Percentiles rank a stretch among this genome's conserved stretches.
phyloP scores from a whole-genome alignment of 2,329 filamentous ascomycete genomes.

The Emergomyces pasteurianus region DNA sequence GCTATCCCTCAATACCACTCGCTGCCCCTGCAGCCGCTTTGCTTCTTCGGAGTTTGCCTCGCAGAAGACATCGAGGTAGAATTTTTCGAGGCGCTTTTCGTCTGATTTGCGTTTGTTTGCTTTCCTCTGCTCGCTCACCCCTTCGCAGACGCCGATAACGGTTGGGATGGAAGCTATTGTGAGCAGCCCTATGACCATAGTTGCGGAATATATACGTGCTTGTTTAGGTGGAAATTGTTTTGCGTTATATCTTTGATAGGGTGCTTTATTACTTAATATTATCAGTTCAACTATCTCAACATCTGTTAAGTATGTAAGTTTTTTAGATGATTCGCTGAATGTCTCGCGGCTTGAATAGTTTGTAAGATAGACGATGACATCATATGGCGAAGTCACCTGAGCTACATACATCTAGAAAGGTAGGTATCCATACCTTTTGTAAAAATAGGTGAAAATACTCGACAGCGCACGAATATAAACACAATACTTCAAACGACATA shows the following conservation, averaged over 20 bases:
- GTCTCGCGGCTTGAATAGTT: not conserved
- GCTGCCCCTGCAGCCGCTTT: conserved; percentile 29
- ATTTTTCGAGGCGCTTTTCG: conserved; percentile 36
- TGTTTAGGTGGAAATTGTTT: not conserved
- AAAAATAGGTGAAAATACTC: not conserved
- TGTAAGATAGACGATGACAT: not conserved
- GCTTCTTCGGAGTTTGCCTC: conserved; percentile 22
- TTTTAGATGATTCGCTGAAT: not conserved
- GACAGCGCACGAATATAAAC: not conserved
- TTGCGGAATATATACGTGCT: conserved; percentile 2
- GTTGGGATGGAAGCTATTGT: conserved; percentile 32
- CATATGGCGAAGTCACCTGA: not conserved
- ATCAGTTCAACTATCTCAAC: not conserved
- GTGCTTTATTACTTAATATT: not conserved
- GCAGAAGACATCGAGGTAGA: conserved; percentile 32
- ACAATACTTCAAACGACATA: not conserved
- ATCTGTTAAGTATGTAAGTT: not conserved
- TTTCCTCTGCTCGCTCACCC: conserved; percentile 34
- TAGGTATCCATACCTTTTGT: not conserved
- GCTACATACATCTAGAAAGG: no score
- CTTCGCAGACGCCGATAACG: conserved; percentile 36
- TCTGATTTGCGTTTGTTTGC: conserved; percentile 33
- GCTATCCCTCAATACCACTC: conserved; percentile 35
- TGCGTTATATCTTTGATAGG: not conserved
- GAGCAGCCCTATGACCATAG: conserved; percentile 32